Conservation (phyloP, 225 moss, liverwort and hornwort species). For the Marchantia paleacea region DNA sequence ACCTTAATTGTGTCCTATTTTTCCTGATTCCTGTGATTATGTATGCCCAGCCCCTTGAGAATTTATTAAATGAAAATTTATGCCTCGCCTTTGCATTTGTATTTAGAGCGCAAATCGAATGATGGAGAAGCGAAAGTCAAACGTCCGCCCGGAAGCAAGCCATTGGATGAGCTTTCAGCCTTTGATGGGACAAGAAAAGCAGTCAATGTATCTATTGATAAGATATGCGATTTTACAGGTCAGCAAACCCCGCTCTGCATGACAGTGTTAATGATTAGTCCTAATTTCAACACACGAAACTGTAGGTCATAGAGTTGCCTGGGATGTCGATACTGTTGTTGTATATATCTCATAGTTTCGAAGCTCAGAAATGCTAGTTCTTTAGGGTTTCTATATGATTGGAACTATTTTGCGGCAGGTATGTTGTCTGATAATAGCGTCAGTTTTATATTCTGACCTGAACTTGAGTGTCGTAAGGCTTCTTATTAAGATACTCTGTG, state of each 20-base stretch:
- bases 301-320: not conserved
- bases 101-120: conserved; percentile 48
- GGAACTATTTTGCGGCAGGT: not conserved
- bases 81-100: not conserved
- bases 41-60: not conserved
- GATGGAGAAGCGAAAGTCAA: conserved; percentile 50
- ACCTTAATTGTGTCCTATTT: not conserved
- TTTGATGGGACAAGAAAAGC: conserved; percentile 89
- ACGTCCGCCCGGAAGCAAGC: conserved; percentile 53
- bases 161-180: conserved; percentile 62
- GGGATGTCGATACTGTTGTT: not conserved
- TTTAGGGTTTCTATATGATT: not conserved
- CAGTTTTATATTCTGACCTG: not conserved
- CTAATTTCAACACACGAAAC: not conserved
- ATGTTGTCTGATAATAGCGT: not conserved
- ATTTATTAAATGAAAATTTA: not conserved
- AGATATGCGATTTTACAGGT: conserved; percentile 91
- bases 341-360: not conserved
- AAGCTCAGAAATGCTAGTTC: not conserved
- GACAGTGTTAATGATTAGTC: not conserved
- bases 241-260: not conserved
- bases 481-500: not conserved
- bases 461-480: not conserved
- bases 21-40: not conserved
- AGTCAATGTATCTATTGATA: conserved; percentile 66